A percentile compares a stretch with the other conserved stretches of the same genome.
Conservation (phyloP, 2,329 filamentous ascomycete species). For the Penicillium sp. region DNA sequence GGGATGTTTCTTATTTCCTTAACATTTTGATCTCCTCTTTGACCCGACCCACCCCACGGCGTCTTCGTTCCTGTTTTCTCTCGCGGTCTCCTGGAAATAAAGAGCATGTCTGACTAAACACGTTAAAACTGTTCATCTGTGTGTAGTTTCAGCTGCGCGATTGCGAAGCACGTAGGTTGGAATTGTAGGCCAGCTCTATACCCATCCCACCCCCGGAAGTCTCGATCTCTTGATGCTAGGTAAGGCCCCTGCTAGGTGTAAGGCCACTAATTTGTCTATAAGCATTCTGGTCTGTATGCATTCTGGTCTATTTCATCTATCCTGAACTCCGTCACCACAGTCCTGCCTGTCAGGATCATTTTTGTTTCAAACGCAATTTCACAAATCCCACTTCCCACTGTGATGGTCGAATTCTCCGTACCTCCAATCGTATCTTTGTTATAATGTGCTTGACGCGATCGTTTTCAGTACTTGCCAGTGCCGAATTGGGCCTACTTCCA, state of each 20-base stretch:
- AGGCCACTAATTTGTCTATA: no score
- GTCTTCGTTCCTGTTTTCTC: slow-evolving; percentile 28
- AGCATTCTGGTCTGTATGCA: no score
- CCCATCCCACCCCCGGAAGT: background rate
- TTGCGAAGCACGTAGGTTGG: background rate
- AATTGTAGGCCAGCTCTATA: background rate
- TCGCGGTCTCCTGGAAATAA: slow-evolving; percentile 32
- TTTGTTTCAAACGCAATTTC: background rate
- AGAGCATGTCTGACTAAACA: slow-evolving; percentile 29
- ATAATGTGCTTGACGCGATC: background rate
- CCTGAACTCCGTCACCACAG: no score
- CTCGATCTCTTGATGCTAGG: background rate
- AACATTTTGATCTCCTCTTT: slow-evolving; percentile 25
- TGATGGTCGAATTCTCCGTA: background rate
- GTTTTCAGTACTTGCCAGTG: background rate
- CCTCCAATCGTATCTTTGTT: background rate
- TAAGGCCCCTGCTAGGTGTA: background rate
- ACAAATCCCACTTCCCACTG: background rate
- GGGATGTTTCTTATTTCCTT: slow-evolving; percentile 21
- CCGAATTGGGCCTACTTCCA: background rate
- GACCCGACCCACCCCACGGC: slow-evolving; percentile 25
- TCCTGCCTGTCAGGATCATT: background rate
- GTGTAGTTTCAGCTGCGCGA: slow-evolving; percentile 1
- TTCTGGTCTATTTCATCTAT: no score
- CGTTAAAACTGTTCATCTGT: slow-evolving; percentile 20